phyloP scores from a whole-genome alignment of 2,329 filamentous ascomycete genomes.

The Colletotrichum spaethianum region DNA sequence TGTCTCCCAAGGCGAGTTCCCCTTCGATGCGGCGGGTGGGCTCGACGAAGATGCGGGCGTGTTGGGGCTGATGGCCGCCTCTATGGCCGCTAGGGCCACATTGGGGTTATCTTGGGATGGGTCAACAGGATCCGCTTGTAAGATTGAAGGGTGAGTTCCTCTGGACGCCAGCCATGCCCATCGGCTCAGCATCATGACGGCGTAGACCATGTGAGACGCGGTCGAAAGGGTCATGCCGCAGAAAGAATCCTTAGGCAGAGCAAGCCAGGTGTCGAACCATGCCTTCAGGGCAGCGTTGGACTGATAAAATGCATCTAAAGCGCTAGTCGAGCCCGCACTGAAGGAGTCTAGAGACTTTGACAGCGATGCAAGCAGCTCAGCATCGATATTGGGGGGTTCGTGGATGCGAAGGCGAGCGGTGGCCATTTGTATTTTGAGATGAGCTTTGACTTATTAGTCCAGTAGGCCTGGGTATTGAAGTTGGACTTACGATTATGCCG shows the following conservation, averaged over 20 bases:
- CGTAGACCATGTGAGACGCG: conserved; percentile 63
- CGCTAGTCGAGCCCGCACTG: conserved; percentile 55
- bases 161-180: conserved; percentile 62
- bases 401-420: conserved; percentile 60
- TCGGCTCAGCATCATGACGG: conserved; percentile 64
- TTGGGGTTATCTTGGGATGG: conserved; percentile 12
- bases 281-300: conserved; percentile 61
- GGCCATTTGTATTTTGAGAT: conserved; percentile 57
- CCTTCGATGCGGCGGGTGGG: background rate
- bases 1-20: background rate
- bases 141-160: too few species aligned
- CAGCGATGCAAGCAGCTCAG: conserved; percentile 56
- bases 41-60: conserved; percentile 1
- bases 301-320: conserved; percentile 65
- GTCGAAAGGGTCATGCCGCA: conserved; percentile 62
- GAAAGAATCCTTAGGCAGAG: conserved; percentile 58
- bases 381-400: conserved; percentile 62
- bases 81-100: conserved; percentile 22
- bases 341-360: conserved; percentile 59
- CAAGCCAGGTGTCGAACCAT: conserved; percentile 66
- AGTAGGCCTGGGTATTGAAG: background rate
- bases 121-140: background rate
- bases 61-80: conserved; percentile 27
- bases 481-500: conserved; percentile 54
- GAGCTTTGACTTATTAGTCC: conserved; percentile 46